Conservation (phyloP, 2,329 filamentous ascomycete species). For the Xylariaceae sp. region DNA sequence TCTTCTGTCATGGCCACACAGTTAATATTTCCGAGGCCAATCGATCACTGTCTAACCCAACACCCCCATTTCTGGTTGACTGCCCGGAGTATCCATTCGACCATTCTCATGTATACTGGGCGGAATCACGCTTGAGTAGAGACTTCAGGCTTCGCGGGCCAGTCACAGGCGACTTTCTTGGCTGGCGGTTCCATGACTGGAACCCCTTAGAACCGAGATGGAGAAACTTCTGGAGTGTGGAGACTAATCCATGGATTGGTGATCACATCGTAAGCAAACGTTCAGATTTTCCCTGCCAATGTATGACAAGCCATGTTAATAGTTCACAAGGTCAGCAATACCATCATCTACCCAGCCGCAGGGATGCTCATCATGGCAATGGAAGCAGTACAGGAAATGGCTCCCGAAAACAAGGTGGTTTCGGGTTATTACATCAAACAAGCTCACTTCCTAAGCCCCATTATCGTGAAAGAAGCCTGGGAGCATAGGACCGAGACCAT, state of each 20-base stretch:
- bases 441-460: slow-evolving; percentile 40
- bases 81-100: slow-evolving; percentile 51
- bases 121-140: slow-evolving; percentile 43
- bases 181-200: slow-evolving; percentile 33
- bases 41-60: slow-evolving; percentile 7
- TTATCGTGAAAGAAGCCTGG: slow-evolving; percentile 39
- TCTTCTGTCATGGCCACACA: slow-evolving; percentile 35
- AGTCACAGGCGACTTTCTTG: slow-evolving; percentile 39
- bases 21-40: slow-evolving; percentile 36
- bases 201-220: slow-evolving; percentile 45
- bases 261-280: slow-evolving; percentile 49
- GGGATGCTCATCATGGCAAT: slow-evolving; percentile 48
- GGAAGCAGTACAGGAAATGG: slow-evolving; percentile 43
- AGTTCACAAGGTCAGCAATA: slow-evolving; percentile 32
- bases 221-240: slow-evolving; percentile 51
- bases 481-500: slow-evolving; percentile 41
- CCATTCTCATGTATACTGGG: slow-evolving; percentile 46
- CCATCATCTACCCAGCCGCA: slow-evolving; percentile 44
- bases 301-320: background rate
- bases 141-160: slow-evolving; percentile 40
- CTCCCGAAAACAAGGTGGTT: slow-evolving; percentile 22
- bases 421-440: slow-evolving; percentile 40
- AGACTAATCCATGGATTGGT: slow-evolving; percentile 51
- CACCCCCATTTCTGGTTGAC: slow-evolving; percentile 38
- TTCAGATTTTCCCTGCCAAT: background rate